A percentile compares a stretch with the other conserved stretches of the same genome.
phyloP scores from a whole-genome alignment of 139 green algal genomes.

The Volvox africanus region DNA sequence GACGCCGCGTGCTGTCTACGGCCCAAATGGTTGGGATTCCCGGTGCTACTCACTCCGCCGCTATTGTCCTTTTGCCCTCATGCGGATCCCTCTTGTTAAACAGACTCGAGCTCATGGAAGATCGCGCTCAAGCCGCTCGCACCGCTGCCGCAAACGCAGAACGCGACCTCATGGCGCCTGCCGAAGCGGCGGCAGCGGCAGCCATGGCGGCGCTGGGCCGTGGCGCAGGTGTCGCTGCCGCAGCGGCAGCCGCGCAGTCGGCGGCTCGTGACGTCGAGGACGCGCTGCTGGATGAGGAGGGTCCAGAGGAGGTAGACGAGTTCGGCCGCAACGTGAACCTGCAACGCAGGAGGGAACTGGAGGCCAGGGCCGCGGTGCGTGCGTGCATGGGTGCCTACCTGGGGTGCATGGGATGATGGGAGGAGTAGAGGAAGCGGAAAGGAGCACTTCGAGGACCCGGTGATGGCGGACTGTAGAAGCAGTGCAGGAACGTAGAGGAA shows the following conservation, averaged over 20 bases:
- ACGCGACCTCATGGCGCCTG: slow-evolving; percentile 57
- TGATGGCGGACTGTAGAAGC: too few relatives aligned
- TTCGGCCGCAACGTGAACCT: slow-evolving; percentile 89
- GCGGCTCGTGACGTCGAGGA: slow-evolving; percentile 33
- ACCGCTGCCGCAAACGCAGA: slow-evolving; percentile 22
- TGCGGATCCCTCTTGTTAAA: neutral
- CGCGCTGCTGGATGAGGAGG: slow-evolving; percentile 41
- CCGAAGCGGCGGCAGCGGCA: slow-evolving; percentile 76
- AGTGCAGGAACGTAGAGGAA: too few relatives aligned
- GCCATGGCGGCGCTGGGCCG: slow-evolving; percentile 70
- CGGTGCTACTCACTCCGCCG: too few relatives aligned
- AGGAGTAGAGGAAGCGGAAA: too few relatives aligned
- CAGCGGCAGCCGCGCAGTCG: neutral
- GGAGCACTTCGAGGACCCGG: too few relatives aligned
- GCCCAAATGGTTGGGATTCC: too few relatives aligned
- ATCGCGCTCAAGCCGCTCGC: slow-evolving; percentile 30
- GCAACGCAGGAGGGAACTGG: slow-evolving; percentile 60
- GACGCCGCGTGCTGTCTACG: too few relatives aligned
- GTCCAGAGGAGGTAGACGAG: slow-evolving; percentile 83
- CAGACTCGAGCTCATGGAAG: slow-evolving; percentile 39
- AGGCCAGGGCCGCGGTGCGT: slow-evolving; percentile 36
- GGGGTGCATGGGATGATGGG: too few relatives aligned
- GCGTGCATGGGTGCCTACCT: neutral
- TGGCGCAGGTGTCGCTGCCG: slow-evolving; percentile 51
- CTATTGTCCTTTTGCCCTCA: too few relatives aligned